These are phyloP conservation scores for Triglochin maritima DNA, from an alignment of 106 monocot genomes.

Conservation along the genomic window DNA sequence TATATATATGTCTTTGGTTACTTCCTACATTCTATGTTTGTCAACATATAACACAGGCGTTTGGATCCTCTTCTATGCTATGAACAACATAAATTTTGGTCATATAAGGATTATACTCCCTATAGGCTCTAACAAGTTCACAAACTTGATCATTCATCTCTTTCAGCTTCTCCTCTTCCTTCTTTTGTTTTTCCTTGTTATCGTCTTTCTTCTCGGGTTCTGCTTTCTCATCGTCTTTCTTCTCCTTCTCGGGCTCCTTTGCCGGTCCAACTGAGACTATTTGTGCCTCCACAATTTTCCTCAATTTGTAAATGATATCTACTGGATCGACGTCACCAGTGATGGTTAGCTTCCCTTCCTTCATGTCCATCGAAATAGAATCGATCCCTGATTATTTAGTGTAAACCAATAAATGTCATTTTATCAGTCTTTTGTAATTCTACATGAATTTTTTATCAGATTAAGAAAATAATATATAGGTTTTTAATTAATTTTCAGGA, in stretches of 20 bases:
- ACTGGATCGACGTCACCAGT: conserved; percentile 14
- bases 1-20: too few relatives aligned
- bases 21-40: not conserved
- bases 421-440: not conserved
- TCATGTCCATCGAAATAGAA: conserved; percentile 12
- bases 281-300: not conserved
- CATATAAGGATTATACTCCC: conserved; percentile 9
- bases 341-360: conserved; percentile 9
- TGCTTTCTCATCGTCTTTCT: not conserved
- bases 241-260: too few relatives aligned
- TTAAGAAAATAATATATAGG: too few relatives aligned
- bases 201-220: conserved; percentile 10
- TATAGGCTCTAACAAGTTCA: conserved; percentile 17
- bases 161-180: conserved; percentile 15
- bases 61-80: conserved; percentile 29
- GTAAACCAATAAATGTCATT: not conserved
- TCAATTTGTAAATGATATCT: not conserved
- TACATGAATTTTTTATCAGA: too few relatives aligned
- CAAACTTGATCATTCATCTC: conserved; percentile 28
- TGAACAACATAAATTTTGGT: conserved; percentile 16
- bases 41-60: conserved; percentile 21
- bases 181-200: conserved; percentile 14
- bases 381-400: conserved; percentile 3
- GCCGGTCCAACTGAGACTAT: conserved; percentile 1
- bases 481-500: too few relatives aligned